Conservation (phyloP, 768 basidiomycete genomes). For the Cyclocybe cylindracea region DNA sequence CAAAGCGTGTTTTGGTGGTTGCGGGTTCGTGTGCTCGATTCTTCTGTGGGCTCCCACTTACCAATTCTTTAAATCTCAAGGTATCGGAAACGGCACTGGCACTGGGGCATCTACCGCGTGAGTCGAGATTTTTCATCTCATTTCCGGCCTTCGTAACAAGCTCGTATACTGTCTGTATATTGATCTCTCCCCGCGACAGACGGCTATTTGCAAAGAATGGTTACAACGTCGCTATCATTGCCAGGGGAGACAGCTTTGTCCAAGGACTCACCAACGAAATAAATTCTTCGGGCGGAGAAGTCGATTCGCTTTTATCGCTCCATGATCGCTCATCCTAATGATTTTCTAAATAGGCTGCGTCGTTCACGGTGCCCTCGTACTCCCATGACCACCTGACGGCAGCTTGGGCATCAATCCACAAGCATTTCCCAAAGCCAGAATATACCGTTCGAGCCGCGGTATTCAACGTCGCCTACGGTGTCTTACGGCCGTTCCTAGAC, state of each 20-base stretch:
- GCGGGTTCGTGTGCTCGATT: slow-evolving; percentile 36
- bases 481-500: slow-evolving; percentile 70
- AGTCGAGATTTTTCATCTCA: slow-evolving; percentile 14
- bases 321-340: background rate
- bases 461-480: slow-evolving; percentile 59
- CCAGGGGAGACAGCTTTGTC: slow-evolving; percentile 55
- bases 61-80: slow-evolving; percentile 12
- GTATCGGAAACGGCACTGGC: slow-evolving; percentile 47
- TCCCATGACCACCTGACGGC: slow-evolving; percentile 50
- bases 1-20: slow-evolving; percentile 57
- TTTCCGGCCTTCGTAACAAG: background rate
- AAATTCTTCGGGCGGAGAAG: slow-evolving; percentile 58
- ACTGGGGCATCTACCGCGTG: slow-evolving; percentile 65
- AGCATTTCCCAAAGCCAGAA: slow-evolving; percentile 45
- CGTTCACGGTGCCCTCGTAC: slow-evolving; percentile 55
- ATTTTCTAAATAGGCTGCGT: slow-evolving; percentile 42
- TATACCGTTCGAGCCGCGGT: slow-evolving; percentile 60
- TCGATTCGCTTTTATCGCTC: slow-evolving; percentile 20
- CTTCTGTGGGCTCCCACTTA: background rate
- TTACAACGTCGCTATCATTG: slow-evolving; percentile 67
- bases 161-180: background rate
- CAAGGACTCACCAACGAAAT: slow-evolving; percentile 55
- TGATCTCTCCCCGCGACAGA: slow-evolving; percentile 27
- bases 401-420: slow-evolving; percentile 48
- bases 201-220: slow-evolving; percentile 62